phyloP scores from a whole-genome alignment of 768 basidiomycete species.

The Tephrocybe sp. region DNA sequence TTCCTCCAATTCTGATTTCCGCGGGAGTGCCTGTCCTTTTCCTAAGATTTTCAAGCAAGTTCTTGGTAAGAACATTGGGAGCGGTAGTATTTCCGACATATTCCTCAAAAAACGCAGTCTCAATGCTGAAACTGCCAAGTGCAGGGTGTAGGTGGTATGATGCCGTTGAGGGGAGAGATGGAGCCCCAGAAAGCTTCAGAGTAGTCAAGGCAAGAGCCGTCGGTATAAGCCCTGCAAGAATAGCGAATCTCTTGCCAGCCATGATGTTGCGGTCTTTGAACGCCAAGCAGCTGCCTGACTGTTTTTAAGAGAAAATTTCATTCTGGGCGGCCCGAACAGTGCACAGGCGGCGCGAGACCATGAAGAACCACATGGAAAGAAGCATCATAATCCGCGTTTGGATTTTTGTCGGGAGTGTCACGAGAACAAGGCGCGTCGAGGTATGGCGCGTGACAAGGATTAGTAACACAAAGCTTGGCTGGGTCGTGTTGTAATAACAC shows the following conservation, averaged over 20 bases:
- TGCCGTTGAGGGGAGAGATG: constrained; percentile 39
- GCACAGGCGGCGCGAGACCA: neutral
- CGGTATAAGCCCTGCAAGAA: constrained; percentile 2
- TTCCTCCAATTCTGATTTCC: constrained; percentile 50
- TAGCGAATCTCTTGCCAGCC: neutral
- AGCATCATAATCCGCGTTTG: neutral
- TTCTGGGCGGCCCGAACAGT: constrained; percentile 1
- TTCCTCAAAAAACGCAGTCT: constrained; percentile 51
- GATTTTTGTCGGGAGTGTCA: neutral
- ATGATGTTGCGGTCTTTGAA: neutral
- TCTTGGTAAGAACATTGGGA: constrained; percentile 41
- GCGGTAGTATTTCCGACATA: constrained; percentile 43
- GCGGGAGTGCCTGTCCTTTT: constrained; percentile 41
- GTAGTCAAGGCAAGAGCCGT: constrained; percentile 3
- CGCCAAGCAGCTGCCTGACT: neutral
- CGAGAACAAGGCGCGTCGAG: neutral
- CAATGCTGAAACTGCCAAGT: constrained; percentile 52
- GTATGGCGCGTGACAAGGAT: neutral
- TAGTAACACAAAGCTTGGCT: neutral
- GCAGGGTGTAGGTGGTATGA: constrained; percentile 41
- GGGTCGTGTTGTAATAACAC: constrained; percentile 1
- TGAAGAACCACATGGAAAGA: neutral
- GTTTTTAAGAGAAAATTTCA: neutral
- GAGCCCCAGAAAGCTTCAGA: constrained; percentile 37
- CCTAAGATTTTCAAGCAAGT: constrained; percentile 43